Base-by-base conservation (phyloP, 1,139 yeast species). In the Candida tropicalis region DNA sequence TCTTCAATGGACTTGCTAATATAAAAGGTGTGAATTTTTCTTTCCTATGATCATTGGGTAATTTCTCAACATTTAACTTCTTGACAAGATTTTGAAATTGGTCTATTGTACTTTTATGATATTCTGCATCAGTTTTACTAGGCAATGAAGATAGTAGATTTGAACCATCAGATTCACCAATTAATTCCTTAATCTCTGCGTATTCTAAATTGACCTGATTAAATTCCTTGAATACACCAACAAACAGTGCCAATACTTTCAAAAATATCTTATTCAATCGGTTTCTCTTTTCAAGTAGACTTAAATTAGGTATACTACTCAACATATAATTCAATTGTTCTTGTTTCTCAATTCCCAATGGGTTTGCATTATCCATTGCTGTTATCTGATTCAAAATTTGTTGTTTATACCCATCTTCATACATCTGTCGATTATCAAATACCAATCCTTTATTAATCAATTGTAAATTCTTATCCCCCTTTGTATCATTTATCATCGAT, bases 1-100 rank as follows among this genome's bases (percentile, higher is more conserved):
- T 36, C 44, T 71, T 71, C 7, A 63, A 51, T 0, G 78, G 77
- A 52, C 76, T 70, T 0, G 77, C 70, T 18, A 70, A 52, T 18
- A 73, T 64, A 39, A 66, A 70, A 5, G 66, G 59, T 33, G 49
- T 44, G 17, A 58, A 49, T 31, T 61, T 62, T n/a, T 53, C 53
- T 6, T 40, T 35, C 26, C 43, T 37, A 15, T 32, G 18, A 18
- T 39, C 35, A 44, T 51, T 41, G 2, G 50, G 24, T 4, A 45
- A 38, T 31, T 45, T 47, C 25, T 18, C 20, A 3, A 55, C 37
- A 24, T 58, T 61, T 20, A 68, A 46, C 16, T 52, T 49, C 34
- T 53, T 56, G 2, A 67, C 39, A 1, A 61, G 51, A 2, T 43
- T 25, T 11, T 70, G 72, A 46, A 71, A 72, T 18, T 63, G 59